Percentiles rank a stretch among this genome's conserved stretches.
These are phyloP conservation scores for Chrysosporium keratinophilum DNA, from an alignment of 2,329 filamentous ascomycete species.

Conservation along the genomic window DNA sequence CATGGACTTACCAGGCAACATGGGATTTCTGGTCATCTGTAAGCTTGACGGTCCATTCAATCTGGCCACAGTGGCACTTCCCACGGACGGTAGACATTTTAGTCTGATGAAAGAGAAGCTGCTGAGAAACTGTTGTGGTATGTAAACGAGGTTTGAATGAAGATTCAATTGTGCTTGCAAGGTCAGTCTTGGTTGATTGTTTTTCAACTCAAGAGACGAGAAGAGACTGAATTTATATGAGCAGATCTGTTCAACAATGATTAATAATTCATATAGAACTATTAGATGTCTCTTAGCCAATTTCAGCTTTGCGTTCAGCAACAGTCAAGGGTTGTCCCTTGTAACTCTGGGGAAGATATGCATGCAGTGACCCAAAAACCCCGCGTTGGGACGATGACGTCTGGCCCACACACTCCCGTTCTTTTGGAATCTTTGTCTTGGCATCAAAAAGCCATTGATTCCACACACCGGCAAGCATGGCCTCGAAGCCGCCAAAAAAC, in stretches of 20 bases:
- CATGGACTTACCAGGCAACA: constrained; percentile 25
- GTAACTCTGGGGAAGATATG: background rate
- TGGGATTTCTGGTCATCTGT: constrained; percentile 32
- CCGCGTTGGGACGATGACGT: background rate
- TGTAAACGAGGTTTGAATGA: background rate
- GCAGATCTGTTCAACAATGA: background rate
- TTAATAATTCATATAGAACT: too few species aligned
- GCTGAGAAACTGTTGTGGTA: background rate
- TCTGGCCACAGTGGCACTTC: constrained; percentile 47
- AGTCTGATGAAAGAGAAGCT: background rate
- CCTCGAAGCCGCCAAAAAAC: background rate
- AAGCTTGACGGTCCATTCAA: constrained; percentile 43
- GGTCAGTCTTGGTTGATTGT: background rate
- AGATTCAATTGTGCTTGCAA: too few species aligned
- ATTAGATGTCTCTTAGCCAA: background rate
- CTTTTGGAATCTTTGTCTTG: background rate
- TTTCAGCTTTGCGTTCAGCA: background rate
- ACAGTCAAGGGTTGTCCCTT: background rate
- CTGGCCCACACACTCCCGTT: background rate
- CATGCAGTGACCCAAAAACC: background rate
- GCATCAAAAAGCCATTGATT: background rate
- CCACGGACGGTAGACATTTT: constrained; percentile 40
- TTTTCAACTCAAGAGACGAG: background rate
- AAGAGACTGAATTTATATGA: background rate
- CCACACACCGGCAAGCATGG: background rate